These are phyloP conservation scores for Ophiocordyceps camponoti-floridani DNA, from an alignment of 2,329 filamentous ascomycete genomes.

Conservation along the genomic window DNA sequence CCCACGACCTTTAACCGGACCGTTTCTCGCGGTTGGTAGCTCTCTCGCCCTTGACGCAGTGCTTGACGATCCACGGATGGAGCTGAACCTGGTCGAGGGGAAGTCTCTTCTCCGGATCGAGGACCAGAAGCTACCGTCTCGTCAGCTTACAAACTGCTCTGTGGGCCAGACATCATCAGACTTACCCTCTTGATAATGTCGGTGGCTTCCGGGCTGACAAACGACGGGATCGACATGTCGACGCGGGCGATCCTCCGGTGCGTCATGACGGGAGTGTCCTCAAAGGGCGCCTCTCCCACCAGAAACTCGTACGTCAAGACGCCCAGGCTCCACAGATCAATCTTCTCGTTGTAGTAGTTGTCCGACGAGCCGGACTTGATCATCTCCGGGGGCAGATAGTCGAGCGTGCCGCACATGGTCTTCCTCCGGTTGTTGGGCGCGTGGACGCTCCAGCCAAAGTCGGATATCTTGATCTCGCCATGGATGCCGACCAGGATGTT, in stretches of 20 bases:
- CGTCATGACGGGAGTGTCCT: constrained; percentile 90
- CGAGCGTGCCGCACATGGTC: constrained; percentile 92
- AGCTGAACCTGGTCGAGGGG: constrained; percentile 72
- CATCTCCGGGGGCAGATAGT: constrained; percentile 98
- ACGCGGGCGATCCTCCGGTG: constrained; percentile 73
- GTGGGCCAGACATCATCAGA: constrained; percentile 1
- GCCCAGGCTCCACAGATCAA: constrained; percentile 90
- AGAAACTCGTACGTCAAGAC: constrained; percentile 94
- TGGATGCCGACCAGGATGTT: constrained; percentile 50
- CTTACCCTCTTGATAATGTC: constrained; percentile 82
- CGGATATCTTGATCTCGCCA: constrained; percentile 95
- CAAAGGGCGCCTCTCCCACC: constrained; percentile 89
- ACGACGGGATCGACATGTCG: constrained; percentile 84
- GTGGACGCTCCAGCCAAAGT: constrained; percentile 97
- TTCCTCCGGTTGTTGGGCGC: constrained; percentile 85
- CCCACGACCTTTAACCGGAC: constrained; percentile 1
- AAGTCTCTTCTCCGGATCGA: constrained; percentile 88
- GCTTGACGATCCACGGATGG: constrained; percentile 95
- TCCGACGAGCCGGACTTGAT: constrained; percentile 63
- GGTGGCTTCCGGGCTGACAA: constrained; percentile 75
- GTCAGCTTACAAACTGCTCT: constrained; percentile 6
- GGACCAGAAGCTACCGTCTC: constrained; percentile 51
- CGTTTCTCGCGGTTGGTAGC: constrained; percentile 30
- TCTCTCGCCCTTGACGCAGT: constrained; percentile 55
- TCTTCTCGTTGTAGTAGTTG: constrained; percentile 87